phyloP scores from a whole-genome alignment of 1,284 basidiomycete species.

The Ustilago curta region DNA sequence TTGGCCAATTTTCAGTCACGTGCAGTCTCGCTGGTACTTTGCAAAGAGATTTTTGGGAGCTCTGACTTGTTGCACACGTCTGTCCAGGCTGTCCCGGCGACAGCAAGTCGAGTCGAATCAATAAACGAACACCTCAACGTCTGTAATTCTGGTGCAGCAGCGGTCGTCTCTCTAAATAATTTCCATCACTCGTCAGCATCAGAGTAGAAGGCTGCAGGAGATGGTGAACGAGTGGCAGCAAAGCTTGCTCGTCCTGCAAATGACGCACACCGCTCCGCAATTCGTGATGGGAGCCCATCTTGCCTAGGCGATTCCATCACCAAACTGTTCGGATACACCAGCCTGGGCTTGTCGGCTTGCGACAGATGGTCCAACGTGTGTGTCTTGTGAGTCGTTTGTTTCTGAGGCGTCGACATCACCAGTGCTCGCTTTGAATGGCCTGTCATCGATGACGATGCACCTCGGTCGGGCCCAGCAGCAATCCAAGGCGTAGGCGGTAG shows the following conservation, averaged over 20 bases:
- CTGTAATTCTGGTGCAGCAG: not conserved
- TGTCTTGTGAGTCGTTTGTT: slow-evolving; percentile 19
- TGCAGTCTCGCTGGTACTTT: slow-evolving; percentile 5
- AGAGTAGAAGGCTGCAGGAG: slow-evolving; percentile 22
- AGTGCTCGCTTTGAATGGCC: slow-evolving; percentile 21
- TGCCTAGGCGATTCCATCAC: slow-evolving; percentile 40
- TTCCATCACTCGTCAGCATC: slow-evolving; percentile 22
- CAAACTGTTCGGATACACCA: slow-evolving; percentile 28
- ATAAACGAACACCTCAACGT: no score
- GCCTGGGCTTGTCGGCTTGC: slow-evolving; percentile 22
- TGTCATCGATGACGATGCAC: slow-evolving; percentile 2
- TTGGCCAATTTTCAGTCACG: slow-evolving; percentile 23
- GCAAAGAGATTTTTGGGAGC: no score
- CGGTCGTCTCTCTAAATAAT: not conserved
- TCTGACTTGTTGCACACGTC: no score
- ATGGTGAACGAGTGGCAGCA: slow-evolving; percentile 21
- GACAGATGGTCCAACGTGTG: slow-evolving; percentile 9
- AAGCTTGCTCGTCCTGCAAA: slow-evolving; percentile 27
- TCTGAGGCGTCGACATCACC: slow-evolving; percentile 44
- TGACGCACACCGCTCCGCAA: slow-evolving; percentile 26
- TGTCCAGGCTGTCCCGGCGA: no score
- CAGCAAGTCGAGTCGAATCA: no score
- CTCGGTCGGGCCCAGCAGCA: slow-evolving; percentile 1
- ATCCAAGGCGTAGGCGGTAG: slow-evolving; percentile 14
- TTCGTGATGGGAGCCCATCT: slow-evolving; percentile 10